Conservation (phyloP, 306 rosid genomes). For the Cucurbita maxima region DNA sequence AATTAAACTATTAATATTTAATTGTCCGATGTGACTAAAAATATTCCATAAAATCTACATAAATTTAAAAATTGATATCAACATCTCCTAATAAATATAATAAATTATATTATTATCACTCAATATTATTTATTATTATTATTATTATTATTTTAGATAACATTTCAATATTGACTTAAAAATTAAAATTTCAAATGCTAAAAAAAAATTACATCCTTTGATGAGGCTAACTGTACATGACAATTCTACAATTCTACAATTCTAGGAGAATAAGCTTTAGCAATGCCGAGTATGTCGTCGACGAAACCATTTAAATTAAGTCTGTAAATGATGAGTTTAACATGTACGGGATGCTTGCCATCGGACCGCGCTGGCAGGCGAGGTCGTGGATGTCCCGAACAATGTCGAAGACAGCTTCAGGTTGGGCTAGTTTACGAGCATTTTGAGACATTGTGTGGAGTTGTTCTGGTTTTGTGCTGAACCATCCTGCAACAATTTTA, state of each 20-base stretch:
- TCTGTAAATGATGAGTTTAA: conserved; percentile 73
- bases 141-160: background rate
- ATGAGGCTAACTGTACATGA: conserved; percentile 31
- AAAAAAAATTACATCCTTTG: no score
- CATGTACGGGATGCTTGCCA: conserved; percentile 46
- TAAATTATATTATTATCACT: background rate
- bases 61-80: background rate
- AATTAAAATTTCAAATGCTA: no score
- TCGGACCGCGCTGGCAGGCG: conserved; percentile 54
- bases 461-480: conserved; percentile 60
- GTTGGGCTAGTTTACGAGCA: conserved; percentile 80
- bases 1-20: no score
- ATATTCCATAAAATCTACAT: background rate
- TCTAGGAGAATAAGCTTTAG: background rate
- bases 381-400: conserved; percentile 85
- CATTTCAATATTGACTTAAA: background rate
- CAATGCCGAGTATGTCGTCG: background rate
- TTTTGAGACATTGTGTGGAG: conserved; percentile 55
- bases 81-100: background rate
- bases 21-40: background rate
- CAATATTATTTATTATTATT: no score
- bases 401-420: conserved; percentile 85
- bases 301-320: conserved; percentile 25
- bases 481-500: conserved; percentile 68
- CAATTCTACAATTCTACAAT: conserved; percentile 8